Conservation (phyloP, 305 asterid species). For the Nicotiana rustica region DNA sequence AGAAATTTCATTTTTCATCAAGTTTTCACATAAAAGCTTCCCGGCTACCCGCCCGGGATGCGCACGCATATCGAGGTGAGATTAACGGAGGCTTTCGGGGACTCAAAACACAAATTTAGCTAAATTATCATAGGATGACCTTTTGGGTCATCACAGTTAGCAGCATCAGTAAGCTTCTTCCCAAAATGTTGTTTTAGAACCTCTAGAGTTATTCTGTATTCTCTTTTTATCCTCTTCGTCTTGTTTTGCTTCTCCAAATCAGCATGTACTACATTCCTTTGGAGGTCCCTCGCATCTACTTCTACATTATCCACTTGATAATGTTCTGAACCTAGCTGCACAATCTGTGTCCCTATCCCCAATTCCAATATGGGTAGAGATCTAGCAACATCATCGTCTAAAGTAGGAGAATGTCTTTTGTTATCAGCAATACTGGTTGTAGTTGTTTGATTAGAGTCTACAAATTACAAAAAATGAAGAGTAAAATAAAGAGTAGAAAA, state of each 20-base stretch:
- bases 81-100: no score
- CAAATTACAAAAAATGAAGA: not conserved
- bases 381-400: not conserved
- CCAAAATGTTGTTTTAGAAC: slow-evolving; percentile 37
- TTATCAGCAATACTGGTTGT: not conserved
- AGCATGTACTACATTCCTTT: not conserved
- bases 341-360: not conserved
- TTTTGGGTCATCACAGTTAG: not conserved
- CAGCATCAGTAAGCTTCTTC: slow-evolving; percentile 35
- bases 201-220: slow-evolving; percentile 23
- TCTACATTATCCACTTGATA: not conserved
- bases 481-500: no score
- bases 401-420: not conserved
- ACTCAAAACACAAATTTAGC: no score
- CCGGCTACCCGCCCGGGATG: no score
- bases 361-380: not conserved
- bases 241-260: not conserved
- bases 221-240: not conserved
- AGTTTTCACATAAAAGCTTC: no score
- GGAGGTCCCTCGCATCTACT: not conserved
- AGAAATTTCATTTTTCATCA: no score
- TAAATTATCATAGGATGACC: no score
- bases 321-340: not conserved
- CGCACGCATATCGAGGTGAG: no score
- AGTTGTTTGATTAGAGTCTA: not conserved